A percentile compares a stretch with the other conserved stretches of the same genome.
Conservation (phyloP, 768 basidiomycete genomes). For the Tephrocybe rancida region DNA sequence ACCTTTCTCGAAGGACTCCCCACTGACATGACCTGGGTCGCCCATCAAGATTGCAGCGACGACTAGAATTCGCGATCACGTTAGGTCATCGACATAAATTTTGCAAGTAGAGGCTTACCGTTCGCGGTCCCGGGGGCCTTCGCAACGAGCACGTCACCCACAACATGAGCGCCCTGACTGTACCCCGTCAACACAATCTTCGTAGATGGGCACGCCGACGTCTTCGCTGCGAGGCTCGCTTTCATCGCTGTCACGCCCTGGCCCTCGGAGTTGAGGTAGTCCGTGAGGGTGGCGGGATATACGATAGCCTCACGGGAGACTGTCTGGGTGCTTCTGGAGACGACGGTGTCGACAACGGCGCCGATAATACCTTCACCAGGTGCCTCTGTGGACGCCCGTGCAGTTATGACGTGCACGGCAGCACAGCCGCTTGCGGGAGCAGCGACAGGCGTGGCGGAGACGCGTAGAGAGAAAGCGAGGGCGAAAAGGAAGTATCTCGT, state of each 20-base stretch:
- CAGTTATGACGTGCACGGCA: constrained; percentile 29
- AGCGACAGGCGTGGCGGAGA: constrained; percentile 5
- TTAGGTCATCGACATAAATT: not conserved
- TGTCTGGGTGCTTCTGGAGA: constrained; percentile 26
- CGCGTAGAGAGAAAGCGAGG: too few species aligned
- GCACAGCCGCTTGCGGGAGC: constrained; percentile 26
- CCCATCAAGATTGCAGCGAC: constrained; percentile 30
- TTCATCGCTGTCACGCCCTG: constrained; percentile 29
- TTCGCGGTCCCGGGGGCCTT: constrained; percentile 6
- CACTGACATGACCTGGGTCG: constrained; percentile 27
- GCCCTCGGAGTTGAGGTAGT: constrained; percentile 28
- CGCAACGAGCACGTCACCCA: constrained; percentile 27
- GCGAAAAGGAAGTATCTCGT: too few species aligned
- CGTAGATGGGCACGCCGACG: constrained; percentile 25
- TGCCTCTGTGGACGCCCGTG: constrained; percentile 29
- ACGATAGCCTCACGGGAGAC: constrained; percentile 26
- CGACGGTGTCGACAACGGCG: constrained; percentile 25
- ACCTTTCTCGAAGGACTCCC: constrained; percentile 27
- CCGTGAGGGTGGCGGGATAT: constrained; percentile 29
- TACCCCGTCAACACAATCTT: constrained; percentile 34
- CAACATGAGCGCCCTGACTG: constrained; percentile 29
- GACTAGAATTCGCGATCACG: constrained; percentile 14
- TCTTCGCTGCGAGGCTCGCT: constrained; percentile 26
- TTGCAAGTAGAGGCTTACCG: not conserved
- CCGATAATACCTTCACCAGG: constrained; percentile 29